phyloP scores from a whole-genome alignment of 495 filamentous ascomycete genomes.

The Endocarpon pusillum region DNA sequence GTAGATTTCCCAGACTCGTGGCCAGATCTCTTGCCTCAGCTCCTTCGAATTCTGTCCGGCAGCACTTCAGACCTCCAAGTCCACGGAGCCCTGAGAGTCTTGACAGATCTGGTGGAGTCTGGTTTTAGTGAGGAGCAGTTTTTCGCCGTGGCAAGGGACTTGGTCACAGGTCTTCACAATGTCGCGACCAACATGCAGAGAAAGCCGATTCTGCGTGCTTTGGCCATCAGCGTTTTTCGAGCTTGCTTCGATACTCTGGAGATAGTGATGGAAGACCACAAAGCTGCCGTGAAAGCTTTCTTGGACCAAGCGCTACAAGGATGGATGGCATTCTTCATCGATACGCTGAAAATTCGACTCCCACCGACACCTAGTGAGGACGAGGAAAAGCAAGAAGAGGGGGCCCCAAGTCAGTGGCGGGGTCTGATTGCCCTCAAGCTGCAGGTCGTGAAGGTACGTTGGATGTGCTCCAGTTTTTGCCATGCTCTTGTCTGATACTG shows the following conservation, averaged over 20 bases:
- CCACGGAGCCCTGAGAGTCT: constrained; percentile 73
- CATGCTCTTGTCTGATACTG: constrained; percentile 5
- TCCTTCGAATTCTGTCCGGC: constrained; percentile 56
- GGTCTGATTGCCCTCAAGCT: constrained; percentile 74
- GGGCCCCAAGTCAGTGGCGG: constrained; percentile 41
- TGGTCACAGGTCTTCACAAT: constrained; percentile 66
- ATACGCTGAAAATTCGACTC: constrained; percentile 51
- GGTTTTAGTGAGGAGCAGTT: constrained; percentile 88
- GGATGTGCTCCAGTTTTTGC: not conserved
- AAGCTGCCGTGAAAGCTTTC: constrained; percentile 66
- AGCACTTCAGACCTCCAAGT: constrained; percentile 56
- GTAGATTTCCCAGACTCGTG: constrained; percentile 88
- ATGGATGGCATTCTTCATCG: constrained; percentile 78
- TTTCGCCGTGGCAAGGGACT: constrained; percentile 66
- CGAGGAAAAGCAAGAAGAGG: constrained; percentile 33
- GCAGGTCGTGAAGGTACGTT: constrained; percentile 59
- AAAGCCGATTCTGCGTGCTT: constrained; percentile 55
- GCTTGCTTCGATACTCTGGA: constrained; percentile 88
- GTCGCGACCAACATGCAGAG: constrained; percentile 60
- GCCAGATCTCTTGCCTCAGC: constrained; percentile 64
- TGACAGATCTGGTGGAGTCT: constrained; percentile 84
- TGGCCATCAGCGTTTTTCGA: constrained; percentile 78
- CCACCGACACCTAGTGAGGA: constrained; percentile 42
- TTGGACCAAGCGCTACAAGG: constrained; percentile 63
- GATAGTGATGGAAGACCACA: constrained; percentile 84